Conservation (phyloP, 2,329 filamentous ascomycete species). For the Xylariaceae sp. region DNA sequence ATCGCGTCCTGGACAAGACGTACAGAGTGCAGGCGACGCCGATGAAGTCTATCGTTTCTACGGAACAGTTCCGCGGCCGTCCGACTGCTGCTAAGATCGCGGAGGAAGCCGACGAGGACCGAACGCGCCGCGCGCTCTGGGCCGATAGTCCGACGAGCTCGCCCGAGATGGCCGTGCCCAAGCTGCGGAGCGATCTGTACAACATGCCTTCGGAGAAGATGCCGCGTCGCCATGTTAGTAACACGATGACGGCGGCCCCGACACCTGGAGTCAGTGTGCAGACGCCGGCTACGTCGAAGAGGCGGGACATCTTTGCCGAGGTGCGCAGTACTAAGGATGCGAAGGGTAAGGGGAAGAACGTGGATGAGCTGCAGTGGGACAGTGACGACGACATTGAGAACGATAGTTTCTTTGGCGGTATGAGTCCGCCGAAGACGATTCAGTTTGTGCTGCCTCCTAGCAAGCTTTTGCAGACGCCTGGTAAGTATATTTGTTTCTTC, state of each 20-base stretch:
- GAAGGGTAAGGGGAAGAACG: slow-evolving; percentile 16
- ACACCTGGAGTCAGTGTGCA: slow-evolving; percentile 84
- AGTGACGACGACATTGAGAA: slow-evolving; percentile 63
- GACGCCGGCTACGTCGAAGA: slow-evolving; percentile 58
- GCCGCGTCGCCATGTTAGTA: slow-evolving; percentile 41
- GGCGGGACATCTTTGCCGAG: slow-evolving; percentile 45
- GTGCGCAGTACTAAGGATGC: slow-evolving; percentile 24
- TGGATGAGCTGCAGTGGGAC: slow-evolving; percentile 63
- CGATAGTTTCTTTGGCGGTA: slow-evolving; percentile 57
- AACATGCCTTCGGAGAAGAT: slow-evolving; percentile 58
- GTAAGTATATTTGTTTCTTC: slow-evolving; percentile 39
- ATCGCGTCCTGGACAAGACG: slow-evolving; percentile 90
- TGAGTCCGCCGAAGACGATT: slow-evolving; percentile 91
- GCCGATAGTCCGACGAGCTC: slow-evolving; percentile 62
- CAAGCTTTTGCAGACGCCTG: slow-evolving; percentile 73
- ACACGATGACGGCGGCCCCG: slow-evolving; percentile 42
- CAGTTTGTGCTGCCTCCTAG: slow-evolving; percentile 76
- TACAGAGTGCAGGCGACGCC: slow-evolving; percentile 93
- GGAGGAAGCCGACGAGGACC: slow-evolving; percentile 29
- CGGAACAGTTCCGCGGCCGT: slow-evolving; percentile 9
- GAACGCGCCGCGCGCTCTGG: slow-evolving; percentile 39
- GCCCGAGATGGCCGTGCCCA: slow-evolving; percentile 73
- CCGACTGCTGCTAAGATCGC: slow-evolving; percentile 29
- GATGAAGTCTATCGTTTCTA: slow-evolving; percentile 47
- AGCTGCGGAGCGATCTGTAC: slow-evolving; percentile 80